phyloP scores from a whole-genome alignment of 2,329 filamentous ascomycete genomes.

The Verticillium nubilum region DNA sequence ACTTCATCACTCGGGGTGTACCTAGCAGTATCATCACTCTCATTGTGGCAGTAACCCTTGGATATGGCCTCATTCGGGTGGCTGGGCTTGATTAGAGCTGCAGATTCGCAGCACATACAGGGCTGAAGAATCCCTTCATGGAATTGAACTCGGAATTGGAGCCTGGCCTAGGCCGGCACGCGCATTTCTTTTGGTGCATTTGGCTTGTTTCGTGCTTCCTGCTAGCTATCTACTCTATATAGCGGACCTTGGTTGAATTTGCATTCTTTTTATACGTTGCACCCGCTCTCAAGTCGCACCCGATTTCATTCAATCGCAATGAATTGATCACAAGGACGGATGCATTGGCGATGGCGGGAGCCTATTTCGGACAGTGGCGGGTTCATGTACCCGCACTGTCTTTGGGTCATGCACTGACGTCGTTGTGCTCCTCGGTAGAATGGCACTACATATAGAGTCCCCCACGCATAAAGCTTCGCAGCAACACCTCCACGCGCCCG shows the following conservation, averaged over 20 bases:
- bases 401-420: background rate
- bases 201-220: background rate
- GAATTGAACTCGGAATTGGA: background rate
- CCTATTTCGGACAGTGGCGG: background rate
- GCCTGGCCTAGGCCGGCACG: background rate
- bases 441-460: background rate
- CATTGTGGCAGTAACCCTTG: conserved; percentile 76
- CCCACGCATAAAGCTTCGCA: background rate
- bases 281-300: background rate
- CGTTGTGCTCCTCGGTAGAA: background rate
- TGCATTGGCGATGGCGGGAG: background rate
- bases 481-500: background rate
- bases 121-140: background rate
- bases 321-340: background rate
- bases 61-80: conserved; percentile 83
- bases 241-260: background rate
- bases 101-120: background rate
- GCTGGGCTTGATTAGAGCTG: conserved; percentile 48
- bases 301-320: background rate
- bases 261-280: background rate
- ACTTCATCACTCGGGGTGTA: conserved; percentile 92
- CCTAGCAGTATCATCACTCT: conserved; percentile 81
- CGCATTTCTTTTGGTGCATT: background rate
- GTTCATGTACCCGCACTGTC: background rate
- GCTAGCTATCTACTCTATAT: background rate